Evolutionary conservation across 305 asterid species (phyloP), one percentile per base, ranked within the genome.

Genomic region (Caryopteris hybrid): DNA sequence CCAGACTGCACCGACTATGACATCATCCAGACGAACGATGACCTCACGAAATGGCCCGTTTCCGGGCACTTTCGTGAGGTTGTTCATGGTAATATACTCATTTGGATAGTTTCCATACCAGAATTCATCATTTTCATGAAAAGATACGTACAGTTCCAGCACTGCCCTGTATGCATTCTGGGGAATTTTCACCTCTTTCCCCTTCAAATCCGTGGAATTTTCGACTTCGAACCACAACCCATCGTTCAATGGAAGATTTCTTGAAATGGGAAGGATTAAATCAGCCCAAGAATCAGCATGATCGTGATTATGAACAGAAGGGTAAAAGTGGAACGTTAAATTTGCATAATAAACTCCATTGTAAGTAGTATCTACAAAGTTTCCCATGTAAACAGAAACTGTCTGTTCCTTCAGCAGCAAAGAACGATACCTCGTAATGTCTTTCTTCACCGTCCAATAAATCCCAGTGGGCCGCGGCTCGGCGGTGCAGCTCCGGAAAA

Each of bases 31-130:
- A 9, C 80, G 55, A 23, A 81, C 85, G 5, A 85, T 34, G 2
- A 87, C 89, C 82, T 89, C 96, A 33, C 89, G 75, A 33, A 88
- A 88, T 3, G 91, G 91, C 20, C 96, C 96, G 65, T 89, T 89
- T 11, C 84, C 90, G 0, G 85, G 71, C 0, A 16, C 1, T 3
- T 61, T 83, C 0, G 78, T 71, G 31, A 83, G 82, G 41, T 82
- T 80, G 64, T 83, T 78, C 1, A 38, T 70, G 16, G 70, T 47
- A 36, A 80, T 71, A 55, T 81, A 86, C 47, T 86, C 96, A 55
- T 83, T 80, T 1, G 88, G 88, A 21, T 50, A 74, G 71, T 89
- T 86, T n/a, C 77, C 76, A 55, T 53, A 85, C 96, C 96, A 89
- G 55, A 81, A 89, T 53, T 89, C 94, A 55, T 86, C 95, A 34